phyloP scores from a whole-genome alignment of 805 yeast genomes.

The Nakazawaea wyomingensis region DNA sequence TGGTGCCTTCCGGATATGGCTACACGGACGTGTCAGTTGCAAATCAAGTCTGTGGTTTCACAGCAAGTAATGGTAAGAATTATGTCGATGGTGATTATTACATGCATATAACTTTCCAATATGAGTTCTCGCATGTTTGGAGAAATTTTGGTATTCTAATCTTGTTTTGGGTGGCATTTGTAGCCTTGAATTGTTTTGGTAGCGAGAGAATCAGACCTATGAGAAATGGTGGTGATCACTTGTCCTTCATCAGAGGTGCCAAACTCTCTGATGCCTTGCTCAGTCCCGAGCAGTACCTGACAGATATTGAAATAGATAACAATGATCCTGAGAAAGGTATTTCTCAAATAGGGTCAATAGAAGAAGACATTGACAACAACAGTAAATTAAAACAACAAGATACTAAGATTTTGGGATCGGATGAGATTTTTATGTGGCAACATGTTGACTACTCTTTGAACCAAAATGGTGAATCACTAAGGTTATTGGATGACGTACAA shows the following conservation, averaged over 20 bases:
- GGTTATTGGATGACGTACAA: neutral
- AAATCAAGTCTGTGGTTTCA: constrained; percentile 48
- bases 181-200: neutral
- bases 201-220: constrained; percentile 11
- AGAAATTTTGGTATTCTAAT: constrained; percentile 27
- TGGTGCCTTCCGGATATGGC: constrained; percentile 52
- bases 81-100: constrained; percentile 58
- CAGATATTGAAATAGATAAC: neutral
- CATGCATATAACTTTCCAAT: constrained; percentile 39
- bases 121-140: constrained; percentile 36
- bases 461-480: neutral
- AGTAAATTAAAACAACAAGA: neutral
- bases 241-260: constrained; percentile 39
- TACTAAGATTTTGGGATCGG: constrained; percentile 12
- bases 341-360: too few species aligned
- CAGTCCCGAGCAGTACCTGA: neutral
- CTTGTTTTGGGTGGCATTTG: neutral
- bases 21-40: constrained; percentile 36
- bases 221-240: constrained; percentile 23
- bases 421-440: constrained; percentile 13
- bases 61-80: constrained; percentile 45
- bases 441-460: neutral
- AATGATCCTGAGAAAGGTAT: too few species aligned
- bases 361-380: constrained; percentile 21
- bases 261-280: constrained; percentile 19